phyloP scores from a whole-genome alignment of 441 rosid genomes.

The Populus hybrid region DNA sequence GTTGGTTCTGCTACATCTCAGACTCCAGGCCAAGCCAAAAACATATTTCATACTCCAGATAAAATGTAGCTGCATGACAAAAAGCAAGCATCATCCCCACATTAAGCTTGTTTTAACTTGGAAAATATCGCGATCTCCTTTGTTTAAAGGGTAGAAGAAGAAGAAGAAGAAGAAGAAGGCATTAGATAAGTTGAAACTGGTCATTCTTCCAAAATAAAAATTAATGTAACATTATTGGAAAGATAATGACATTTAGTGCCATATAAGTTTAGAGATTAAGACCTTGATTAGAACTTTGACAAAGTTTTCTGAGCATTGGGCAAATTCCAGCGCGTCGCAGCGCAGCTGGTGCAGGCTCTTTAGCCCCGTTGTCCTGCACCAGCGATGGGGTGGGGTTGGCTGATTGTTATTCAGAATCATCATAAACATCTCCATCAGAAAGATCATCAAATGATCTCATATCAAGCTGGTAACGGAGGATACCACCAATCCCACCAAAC shows the following conservation, averaged over 20 bases:
- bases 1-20: background rate
- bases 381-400: constrained; percentile 41
- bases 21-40: background rate
- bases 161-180: background rate
- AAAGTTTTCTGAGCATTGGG: constrained; percentile 6
- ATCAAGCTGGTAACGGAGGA: constrained; percentile 85
- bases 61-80: constrained; percentile 15
- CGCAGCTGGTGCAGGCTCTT: constrained; percentile 50
- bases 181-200: background rate
- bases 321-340: constrained; percentile 15
- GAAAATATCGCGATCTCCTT: background rate
- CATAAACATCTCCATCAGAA: constrained; percentile 58
- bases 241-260: too few species aligned
- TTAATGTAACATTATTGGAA: background rate
- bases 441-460: constrained; percentile 64
- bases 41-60: background rate
- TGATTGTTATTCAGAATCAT: constrained; percentile 83
- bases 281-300: constrained; percentile 17
- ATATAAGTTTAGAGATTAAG: constrained; percentile 1
- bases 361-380: constrained; percentile 54
- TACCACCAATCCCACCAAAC: constrained; percentile 88
- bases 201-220: background rate
- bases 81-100: constrained; percentile 2
- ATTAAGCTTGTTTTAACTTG: background rate
- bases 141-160: background rate